phyloP scores from a whole-genome alignment of 164 flowering plant species.

The Cinnamomum micranthum region DNA sequence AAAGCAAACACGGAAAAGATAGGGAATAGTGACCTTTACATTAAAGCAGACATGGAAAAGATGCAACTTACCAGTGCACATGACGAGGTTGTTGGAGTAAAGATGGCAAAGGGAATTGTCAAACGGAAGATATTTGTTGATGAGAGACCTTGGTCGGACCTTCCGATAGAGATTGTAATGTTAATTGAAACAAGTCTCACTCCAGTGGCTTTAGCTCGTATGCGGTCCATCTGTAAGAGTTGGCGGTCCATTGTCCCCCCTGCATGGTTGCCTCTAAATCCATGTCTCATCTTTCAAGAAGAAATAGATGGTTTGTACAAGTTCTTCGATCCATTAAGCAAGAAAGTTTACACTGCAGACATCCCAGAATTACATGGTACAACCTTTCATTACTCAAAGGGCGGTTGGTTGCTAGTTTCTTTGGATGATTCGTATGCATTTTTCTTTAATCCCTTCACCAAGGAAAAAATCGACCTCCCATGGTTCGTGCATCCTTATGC shows the following conservation, averaged over 20 bases:
- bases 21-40: too few species aligned
- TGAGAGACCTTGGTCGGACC: neutral
- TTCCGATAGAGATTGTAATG: neutral
- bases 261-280: neutral
- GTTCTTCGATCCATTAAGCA: conserved; percentile 4
- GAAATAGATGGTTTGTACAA: neutral
- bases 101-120: neutral
- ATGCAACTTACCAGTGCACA: too few species aligned
- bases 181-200: neutral
- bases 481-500: neutral
- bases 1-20: neutral
- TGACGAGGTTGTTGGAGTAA: too few species aligned
- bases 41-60: too few species aligned
- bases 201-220: neutral
- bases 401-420: conserved; percentile 10
- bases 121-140: neutral
- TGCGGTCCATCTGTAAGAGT: neutral
- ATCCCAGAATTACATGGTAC: neutral
- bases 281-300: conserved; percentile 1
- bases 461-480: neutral
- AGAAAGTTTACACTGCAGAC: neutral
- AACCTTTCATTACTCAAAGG: neutral
- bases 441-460: conserved; percentile 6
- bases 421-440: neutral
- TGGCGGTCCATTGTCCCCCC: too few species aligned